phyloP scores from a whole-genome alignment of 306 rosid genomes.

The Sicyos baderoa region DNA sequence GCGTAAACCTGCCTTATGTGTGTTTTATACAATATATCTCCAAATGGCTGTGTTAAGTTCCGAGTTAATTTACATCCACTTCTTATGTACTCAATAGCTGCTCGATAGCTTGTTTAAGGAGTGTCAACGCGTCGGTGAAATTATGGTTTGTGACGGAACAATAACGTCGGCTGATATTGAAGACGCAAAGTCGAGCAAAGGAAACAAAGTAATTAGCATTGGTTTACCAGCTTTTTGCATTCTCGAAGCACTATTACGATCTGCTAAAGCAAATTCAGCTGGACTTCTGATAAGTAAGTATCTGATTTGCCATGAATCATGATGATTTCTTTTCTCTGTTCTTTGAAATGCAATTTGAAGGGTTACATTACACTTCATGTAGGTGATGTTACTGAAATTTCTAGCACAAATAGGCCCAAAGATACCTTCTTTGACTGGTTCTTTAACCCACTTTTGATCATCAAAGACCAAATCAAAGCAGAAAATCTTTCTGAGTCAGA shows the following conservation, averaged over 20 bases:
- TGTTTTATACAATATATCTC: background rate
- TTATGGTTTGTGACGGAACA: slow-evolving; percentile 60
- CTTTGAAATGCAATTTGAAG: background rate
- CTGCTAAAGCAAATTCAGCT: slow-evolving; percentile 46
- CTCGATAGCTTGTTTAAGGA: slow-evolving; percentile 62
- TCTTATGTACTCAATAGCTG: slow-evolving; percentile 36
- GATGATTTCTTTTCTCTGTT: background rate
- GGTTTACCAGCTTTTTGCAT: slow-evolving; percentile 85
- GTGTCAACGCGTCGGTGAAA: slow-evolving; percentile 46
- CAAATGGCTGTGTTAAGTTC: background rate
- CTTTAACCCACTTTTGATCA: slow-evolving; percentile 68
- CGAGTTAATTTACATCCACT: background rate
- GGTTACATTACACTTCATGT: slow-evolving; percentile 23
- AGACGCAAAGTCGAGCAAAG: slow-evolving; percentile 62
- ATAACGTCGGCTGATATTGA: slow-evolving; percentile 57
- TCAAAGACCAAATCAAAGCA: slow-evolving; percentile 87
- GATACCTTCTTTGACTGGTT: slow-evolving; percentile 81
- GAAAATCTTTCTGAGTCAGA: slow-evolving; percentile 64
- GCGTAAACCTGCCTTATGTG: too few relatives aligned
- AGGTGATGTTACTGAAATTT: slow-evolving; percentile 69
- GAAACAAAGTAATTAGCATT: slow-evolving; percentile 56
- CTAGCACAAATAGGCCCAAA: slow-evolving; percentile 67
- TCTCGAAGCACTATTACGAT: slow-evolving; percentile 67
- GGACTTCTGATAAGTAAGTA: slow-evolving; percentile 67
- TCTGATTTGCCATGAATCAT: background rate